Conservation (phyloP, 179 eudicot species). For the Silene vulgaris region DNA sequence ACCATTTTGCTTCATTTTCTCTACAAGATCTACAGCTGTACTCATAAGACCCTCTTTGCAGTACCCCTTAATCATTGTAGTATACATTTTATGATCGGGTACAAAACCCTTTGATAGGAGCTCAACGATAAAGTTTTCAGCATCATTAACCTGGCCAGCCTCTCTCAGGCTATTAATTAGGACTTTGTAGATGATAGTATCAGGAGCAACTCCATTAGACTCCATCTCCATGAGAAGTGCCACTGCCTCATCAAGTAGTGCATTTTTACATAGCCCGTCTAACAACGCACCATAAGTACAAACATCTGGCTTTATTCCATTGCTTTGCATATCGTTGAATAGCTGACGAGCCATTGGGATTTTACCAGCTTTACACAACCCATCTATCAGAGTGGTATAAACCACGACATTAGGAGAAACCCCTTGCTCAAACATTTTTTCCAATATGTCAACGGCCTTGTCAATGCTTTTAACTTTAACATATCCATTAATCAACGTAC, state of each 20-base stretch:
- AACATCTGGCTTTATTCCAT: constrained; percentile 1
- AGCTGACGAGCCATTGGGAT: constrained; percentile 6
- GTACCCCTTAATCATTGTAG: not conserved
- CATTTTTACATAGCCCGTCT: constrained; percentile 7
- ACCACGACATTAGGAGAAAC: not conserved
- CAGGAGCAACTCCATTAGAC: not conserved
- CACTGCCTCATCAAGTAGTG: not conserved
- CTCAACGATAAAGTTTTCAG: not conserved
- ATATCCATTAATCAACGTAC: constrained; percentile 15
- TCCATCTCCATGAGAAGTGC: not conserved
- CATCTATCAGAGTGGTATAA: not conserved
- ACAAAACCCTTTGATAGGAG: not conserved
- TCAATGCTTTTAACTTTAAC: not conserved
- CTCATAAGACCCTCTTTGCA: constrained; percentile 4
- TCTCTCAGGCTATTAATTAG: not conserved
- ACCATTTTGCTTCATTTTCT: not conserved
- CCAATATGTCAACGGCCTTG: not conserved
- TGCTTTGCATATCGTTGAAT: not conserved
- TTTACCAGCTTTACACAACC: not conserved
- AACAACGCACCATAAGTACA: not conserved
- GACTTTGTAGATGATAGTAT: not conserved
- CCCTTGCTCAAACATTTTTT: constrained; percentile 1
- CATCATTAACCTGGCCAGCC: constrained; percentile 1
- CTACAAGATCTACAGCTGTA: not conserved
- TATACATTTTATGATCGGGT: not conserved